phyloP scores from a whole-genome alignment of 192 early-diverging fungal species.

The Geosiphon pyriformis region DNA sequence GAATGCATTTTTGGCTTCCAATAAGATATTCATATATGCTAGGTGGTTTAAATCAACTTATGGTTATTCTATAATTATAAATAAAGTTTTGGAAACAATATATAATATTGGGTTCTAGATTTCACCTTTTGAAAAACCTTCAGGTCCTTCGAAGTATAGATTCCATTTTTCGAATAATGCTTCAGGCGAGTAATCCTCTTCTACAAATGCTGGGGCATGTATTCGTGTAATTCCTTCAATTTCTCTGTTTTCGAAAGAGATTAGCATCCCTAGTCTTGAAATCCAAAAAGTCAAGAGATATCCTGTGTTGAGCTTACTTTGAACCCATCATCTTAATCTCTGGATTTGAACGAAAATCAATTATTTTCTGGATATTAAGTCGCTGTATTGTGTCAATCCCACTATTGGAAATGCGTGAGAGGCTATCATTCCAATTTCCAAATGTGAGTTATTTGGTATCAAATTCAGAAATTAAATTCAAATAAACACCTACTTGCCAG shows the following conservation, averaged over 20 bases:
- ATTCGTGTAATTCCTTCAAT: constrained; percentile 32
- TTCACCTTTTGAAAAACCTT: constrained; percentile 47
- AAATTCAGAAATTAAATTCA: background rate
- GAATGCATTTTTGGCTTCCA: too few relatives aligned
- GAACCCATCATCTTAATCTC: constrained; percentile 43
- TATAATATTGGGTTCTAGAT: too few relatives aligned
- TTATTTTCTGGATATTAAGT: constrained; percentile 44
- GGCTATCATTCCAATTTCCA: constrained; percentile 25
- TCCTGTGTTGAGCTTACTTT: constrained; percentile 23
- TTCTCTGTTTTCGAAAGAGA: background rate
- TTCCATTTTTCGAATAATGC: constrained; percentile 49
- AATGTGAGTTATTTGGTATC: background rate
- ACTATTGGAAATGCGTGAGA: constrained; percentile 38
- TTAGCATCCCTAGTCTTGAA: background rate
- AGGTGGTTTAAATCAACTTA: too few relatives aligned
- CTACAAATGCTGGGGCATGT: constrained; percentile 46
- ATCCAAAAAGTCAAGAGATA: background rate
- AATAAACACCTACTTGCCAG: background rate
- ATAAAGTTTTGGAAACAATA: too few relatives aligned
- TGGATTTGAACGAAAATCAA: constrained; percentile 50
- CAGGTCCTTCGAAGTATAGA: constrained; percentile 47
- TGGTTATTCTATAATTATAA: too few relatives aligned
- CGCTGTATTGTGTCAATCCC: constrained; percentile 40
- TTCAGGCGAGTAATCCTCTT: constrained; percentile 52
- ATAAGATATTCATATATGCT: too few relatives aligned